Percentiles rank a stretch among this genome's conserved stretches.
These are phyloP conservation scores for Linanthus parryae DNA, from an alignment of 148 eudicot species.

Conservation along the genomic window DNA sequence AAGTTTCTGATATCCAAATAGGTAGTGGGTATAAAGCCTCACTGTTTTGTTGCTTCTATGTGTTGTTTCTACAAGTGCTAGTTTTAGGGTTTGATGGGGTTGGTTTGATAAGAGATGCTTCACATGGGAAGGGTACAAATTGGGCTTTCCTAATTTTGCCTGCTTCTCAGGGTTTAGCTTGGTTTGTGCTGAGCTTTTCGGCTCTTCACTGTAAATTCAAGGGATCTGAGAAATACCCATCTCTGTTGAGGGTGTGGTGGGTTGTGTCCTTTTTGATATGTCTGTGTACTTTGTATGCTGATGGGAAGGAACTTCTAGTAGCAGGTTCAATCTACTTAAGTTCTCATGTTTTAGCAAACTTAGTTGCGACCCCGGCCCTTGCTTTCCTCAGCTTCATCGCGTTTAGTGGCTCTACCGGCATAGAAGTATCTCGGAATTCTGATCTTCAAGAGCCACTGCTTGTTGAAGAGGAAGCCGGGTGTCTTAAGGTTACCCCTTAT, in stretches of 20 bases:
- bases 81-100: constrained; percentile 72
- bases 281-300: constrained; percentile 54
- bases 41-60: constrained; percentile 71
- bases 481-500: constrained; percentile 83
- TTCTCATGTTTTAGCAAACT: constrained; percentile 68
- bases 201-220: constrained; percentile 62
- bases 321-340: constrained; percentile 51
- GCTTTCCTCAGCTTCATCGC: constrained; percentile 75
- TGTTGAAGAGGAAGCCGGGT: constrained; percentile 74
- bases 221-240: constrained; percentile 53
- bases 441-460: constrained; percentile 89
- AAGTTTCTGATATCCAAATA: constrained; percentile 39
- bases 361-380: constrained; percentile 57
- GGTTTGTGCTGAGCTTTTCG: constrained; percentile 77
- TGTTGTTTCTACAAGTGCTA: constrained; percentile 55
- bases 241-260: constrained; percentile 89
- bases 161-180: constrained; percentile 60
- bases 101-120: constrained; percentile 37
- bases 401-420: constrained; percentile 66
- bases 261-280: constrained; percentile 57
- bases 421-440: constrained; percentile 46
- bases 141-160: constrained; percentile 64
- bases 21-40: constrained; percentile 49
- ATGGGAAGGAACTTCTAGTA: constrained; percentile 44
- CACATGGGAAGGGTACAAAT: constrained; percentile 33